These are phyloP conservation scores for Berkeleyomyces basicola DNA, from an alignment of 2,329 filamentous ascomycete genomes.

Conservation along the genomic window DNA sequence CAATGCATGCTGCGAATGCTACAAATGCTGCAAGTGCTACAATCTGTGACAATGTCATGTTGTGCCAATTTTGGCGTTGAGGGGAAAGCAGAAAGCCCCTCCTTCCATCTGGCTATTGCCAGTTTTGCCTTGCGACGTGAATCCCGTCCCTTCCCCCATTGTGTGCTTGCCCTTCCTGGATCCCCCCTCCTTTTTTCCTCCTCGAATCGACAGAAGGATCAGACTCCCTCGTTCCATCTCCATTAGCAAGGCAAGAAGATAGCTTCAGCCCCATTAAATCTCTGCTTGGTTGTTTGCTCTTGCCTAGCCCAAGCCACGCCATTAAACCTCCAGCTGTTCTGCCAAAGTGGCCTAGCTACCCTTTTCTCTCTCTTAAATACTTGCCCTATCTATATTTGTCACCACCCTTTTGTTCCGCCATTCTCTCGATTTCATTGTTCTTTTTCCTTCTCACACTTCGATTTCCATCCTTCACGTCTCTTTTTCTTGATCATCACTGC, in stretches of 20 bases:
- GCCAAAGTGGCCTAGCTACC: background rate
- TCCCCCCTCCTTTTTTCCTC: background rate
- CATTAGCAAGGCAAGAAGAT: background rate
- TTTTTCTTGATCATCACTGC: background rate
- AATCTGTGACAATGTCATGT: background rate
- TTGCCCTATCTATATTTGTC: background rate
- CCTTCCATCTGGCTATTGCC: background rate
- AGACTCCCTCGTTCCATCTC: background rate
- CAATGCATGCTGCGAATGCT: background rate
- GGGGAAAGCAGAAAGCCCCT: no score
- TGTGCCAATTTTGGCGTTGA: background rate
- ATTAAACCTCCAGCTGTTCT: background rate
- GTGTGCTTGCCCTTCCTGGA: background rate
- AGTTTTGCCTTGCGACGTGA: background rate
- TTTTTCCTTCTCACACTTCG: background rate
- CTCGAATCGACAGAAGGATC: background rate
- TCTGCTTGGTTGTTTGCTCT: background rate
- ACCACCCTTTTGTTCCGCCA: no score
- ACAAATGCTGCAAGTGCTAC: background rate
- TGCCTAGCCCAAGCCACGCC: background rate
- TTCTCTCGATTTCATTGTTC: background rate
- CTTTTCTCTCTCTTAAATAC: background rate
- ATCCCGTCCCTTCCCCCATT: background rate
- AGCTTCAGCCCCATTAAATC: conserved; percentile 2
- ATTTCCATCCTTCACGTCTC: background rate